Conservation (phyloP, 805 yeast genomes). For the Kurtzmaniella fragi region DNA sequence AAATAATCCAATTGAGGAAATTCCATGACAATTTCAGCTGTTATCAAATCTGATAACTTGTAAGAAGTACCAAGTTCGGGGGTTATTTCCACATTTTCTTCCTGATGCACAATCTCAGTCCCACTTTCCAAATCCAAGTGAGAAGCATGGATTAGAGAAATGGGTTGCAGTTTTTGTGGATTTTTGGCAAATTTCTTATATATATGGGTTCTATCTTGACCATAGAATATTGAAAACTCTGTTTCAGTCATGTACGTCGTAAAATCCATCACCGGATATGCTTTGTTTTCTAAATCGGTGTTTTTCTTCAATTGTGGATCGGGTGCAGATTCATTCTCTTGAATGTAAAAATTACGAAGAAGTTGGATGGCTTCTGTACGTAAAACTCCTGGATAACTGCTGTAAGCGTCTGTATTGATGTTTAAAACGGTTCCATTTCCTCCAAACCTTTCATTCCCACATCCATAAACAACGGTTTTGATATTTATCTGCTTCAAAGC, state of each 20-base stretch:
- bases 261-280: constrained; percentile 60
- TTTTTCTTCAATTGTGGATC: constrained; percentile 68
- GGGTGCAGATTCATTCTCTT: constrained; percentile 85
- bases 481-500: constrained; percentile 80
- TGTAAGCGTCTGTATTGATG: constrained; percentile 40
- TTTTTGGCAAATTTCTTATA: neutral
- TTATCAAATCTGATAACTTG: constrained; percentile 11
- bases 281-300: constrained; percentile 51
- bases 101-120: constrained; percentile 8
- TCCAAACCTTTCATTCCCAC: constrained; percentile 93
- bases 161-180: neutral
- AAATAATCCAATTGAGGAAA: constrained; percentile 10
- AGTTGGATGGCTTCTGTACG: constrained; percentile 80
- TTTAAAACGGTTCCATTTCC: constrained; percentile 87
- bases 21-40: constrained; percentile 4
- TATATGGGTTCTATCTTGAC: constrained; percentile 21
- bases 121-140: neutral
- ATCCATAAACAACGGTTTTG: constrained; percentile 75
- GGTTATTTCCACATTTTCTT: constrained; percentile 18
- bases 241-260: constrained; percentile 43
- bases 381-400: constrained; percentile 70
- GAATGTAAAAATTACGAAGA: constrained; percentile 76
- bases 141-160: neutral
- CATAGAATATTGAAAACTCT: constrained; percentile 50
- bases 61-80: constrained; percentile 19